These are phyloP conservation scores for Corylus heterophylla DNA, from an alignment of 306 rosid genomes.

Conservation along the genomic window DNA sequence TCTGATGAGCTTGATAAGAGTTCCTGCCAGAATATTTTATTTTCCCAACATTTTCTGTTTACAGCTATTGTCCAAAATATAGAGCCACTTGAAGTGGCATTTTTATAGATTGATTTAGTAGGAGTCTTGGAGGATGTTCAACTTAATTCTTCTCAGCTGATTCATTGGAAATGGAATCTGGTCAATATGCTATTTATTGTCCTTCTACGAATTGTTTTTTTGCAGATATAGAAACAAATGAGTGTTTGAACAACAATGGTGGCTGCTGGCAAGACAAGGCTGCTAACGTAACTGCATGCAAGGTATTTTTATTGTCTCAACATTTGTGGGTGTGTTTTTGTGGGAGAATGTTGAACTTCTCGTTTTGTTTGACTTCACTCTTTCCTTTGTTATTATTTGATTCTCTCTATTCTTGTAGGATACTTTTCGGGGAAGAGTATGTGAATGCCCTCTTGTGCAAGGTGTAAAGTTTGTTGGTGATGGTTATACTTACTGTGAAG, in stretches of 20 bases:
- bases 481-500: conserved; percentile 90
- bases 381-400: conserved; percentile 18
- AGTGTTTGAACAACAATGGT: conserved; percentile 89
- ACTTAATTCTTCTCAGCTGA: background rate
- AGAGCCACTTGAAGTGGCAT: background rate
- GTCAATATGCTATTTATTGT: conserved; percentile 31
- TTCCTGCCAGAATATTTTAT: background rate
- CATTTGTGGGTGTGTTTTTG: conserved; percentile 14
- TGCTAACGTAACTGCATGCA: conserved; percentile 85
- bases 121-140: background rate
- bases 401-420: conserved; percentile 47
- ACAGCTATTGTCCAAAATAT: background rate
- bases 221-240: conserved; percentile 84
- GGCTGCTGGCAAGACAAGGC: conserved; percentile 86
- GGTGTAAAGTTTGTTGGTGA: conserved; percentile 80
- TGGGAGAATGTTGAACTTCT: conserved; percentile 2
- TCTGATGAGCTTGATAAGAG: background rate
- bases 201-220: conserved; percentile 6
- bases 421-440: conserved; percentile 94
- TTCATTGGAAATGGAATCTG: conserved; percentile 12
- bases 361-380: conserved; percentile 6
- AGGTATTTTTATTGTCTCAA: conserved; percentile 52
- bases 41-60: background rate
- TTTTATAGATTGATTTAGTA: background rate
- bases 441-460: conserved; percentile 88